These are phyloP conservation scores for Proliferodiscus dingleyae DNA, from an alignment of 2,329 filamentous ascomycete species.

Conservation along the genomic window DNA sequence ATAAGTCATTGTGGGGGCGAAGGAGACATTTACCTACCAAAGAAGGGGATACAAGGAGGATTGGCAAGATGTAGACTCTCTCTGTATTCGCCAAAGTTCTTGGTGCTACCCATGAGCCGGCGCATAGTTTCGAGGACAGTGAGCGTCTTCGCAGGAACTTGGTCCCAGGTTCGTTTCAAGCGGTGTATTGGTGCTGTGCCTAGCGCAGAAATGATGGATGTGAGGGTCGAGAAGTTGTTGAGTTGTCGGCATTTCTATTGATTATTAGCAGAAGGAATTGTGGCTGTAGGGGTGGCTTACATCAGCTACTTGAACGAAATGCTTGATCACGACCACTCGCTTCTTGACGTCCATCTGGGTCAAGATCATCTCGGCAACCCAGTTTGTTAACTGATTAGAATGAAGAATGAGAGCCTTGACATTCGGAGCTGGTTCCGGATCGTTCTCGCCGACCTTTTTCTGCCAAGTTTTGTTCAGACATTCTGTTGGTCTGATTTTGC, in stretches of 20 bases:
- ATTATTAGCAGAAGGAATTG: constrained; percentile 23
- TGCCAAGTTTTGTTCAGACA: constrained; percentile 99
- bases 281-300: constrained; percentile 50
- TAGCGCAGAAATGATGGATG: constrained; percentile 93
- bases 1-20: constrained; percentile 11
- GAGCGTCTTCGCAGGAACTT: constrained; percentile 81
- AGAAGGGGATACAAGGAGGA: constrained; percentile 96
- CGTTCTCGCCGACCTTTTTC: constrained; percentile 80
- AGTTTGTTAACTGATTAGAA: constrained; percentile 98
- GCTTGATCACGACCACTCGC: constrained; percentile 94
- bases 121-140: constrained; percentile 84
- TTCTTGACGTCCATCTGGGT: constrained; percentile 93
- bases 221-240: constrained; percentile 97
- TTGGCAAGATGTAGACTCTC: constrained; percentile 89
- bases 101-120: constrained; percentile 90
- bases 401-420: constrained; percentile 95
- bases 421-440: constrained; percentile 83
- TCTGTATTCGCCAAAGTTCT: constrained; percentile 96
- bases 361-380: constrained; percentile 98
- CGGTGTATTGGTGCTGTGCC: constrained; percentile 93
- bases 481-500: constrained; percentile 92
- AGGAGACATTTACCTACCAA: constrained; percentile 57
- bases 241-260: constrained; percentile 80
- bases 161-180: constrained; percentile 88
- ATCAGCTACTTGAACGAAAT: constrained; percentile 94